A percentile compares a stretch with the other conserved stretches of the same genome.
These are phyloP conservation scores for Trichothecium sympodiale DNA, from an alignment of 2,329 filamentous ascomycete species.

Conservation along the genomic window DNA sequence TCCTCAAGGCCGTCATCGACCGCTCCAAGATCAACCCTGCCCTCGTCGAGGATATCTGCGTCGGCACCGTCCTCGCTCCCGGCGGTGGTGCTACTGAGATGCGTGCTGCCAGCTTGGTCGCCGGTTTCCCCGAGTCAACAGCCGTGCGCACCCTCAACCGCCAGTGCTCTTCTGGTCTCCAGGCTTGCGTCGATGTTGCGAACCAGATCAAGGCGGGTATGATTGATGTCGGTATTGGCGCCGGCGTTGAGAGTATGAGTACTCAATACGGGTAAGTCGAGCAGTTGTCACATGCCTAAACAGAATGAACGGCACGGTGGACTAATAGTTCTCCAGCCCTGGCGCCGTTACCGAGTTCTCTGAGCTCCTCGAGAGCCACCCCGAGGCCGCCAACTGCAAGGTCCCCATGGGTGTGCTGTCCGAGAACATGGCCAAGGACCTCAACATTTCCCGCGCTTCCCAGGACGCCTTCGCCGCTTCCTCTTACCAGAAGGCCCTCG, in stretches of 20 bases:
- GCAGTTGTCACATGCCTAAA: background rate
- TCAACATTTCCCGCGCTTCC: conserved; percentile 54
- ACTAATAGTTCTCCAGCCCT: conserved; percentile 40
- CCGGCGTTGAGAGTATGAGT: conserved; percentile 95
- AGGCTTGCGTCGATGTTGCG: conserved; percentile 87
- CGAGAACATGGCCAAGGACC: conserved; percentile 88
- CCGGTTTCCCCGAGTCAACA: conserved; percentile 76
- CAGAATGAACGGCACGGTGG: background rate
- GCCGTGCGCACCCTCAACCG: conserved; percentile 86
- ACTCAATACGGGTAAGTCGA: conserved; percentile 77
- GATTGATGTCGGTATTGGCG: conserved; percentile 91
- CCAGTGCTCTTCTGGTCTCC: conserved; percentile 87
- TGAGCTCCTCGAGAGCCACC: conserved; percentile 70
- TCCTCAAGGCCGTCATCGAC: conserved; percentile 69
- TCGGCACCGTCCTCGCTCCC: conserved; percentile 82
- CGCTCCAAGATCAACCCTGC: conserved; percentile 81
- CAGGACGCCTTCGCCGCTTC: conserved; percentile 93
- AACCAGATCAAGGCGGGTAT: conserved; percentile 85
- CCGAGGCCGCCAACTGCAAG: conserved; percentile 88
- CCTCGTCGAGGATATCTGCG: conserved; percentile 84
- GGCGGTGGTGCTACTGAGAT: conserved; percentile 96
- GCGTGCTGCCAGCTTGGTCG: conserved; percentile 80
- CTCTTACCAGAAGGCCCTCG: conserved; percentile 81
- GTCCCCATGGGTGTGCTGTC: conserved; percentile 92
- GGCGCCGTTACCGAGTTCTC: conserved; percentile 87